Percentiles rank a stretch among this genome's conserved stretches.
These are phyloP conservation scores for Amanita phalloides DNA, from an alignment of 768 basidiomycete species.

Conservation along the genomic window DNA sequence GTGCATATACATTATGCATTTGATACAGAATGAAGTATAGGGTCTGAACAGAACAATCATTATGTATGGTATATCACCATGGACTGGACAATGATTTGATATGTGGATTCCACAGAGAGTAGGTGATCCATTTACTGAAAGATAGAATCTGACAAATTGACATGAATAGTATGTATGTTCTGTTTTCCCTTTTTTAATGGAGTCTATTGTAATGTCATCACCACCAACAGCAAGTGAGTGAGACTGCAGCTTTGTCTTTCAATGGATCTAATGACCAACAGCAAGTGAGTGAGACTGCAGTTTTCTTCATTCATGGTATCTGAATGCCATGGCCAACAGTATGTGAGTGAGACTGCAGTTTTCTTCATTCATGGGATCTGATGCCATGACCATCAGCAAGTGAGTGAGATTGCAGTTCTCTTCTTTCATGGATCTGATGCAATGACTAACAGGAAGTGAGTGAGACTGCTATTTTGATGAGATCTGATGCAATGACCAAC, in stretches of 20 bases:
- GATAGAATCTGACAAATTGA: neutral
- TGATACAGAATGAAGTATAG: too few species aligned
- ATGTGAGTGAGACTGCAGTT: neutral
- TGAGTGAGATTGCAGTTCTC: neutral
- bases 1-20: neutral
- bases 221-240: neutral
- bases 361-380: neutral
- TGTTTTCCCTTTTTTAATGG: neutral
- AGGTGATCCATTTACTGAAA: neutral
- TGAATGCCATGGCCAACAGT: neutral
- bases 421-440: neutral
- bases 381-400: neutral
- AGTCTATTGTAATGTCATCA: neutral
- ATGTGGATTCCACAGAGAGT: neutral
- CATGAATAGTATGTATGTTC: neutral
- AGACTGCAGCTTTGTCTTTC: too few species aligned
- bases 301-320: neutral
- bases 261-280: too few species aligned
- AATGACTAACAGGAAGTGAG: neutral
- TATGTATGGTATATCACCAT: neutral
- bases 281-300: neutral
- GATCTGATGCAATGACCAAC: neutral
- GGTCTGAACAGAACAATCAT: neutral
- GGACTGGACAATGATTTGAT: neutral
- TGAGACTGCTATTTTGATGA: too few species aligned